Evolutionary conservation across 2,329 filamentous ascomycete species (phyloP).

Genomic region (Cladosporium colombiae): DNA sequence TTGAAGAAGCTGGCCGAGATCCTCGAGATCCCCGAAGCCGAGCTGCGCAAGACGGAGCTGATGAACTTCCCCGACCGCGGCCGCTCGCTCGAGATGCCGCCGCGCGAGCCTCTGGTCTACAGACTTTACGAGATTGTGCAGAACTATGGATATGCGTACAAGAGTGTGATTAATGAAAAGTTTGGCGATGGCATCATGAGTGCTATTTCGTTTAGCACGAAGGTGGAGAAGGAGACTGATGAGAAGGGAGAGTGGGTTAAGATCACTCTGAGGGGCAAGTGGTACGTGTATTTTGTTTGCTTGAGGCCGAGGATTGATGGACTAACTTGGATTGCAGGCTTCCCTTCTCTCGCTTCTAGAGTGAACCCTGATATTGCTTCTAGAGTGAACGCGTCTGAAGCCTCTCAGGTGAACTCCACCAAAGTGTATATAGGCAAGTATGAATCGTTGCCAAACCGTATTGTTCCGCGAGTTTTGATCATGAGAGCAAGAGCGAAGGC

Average conservation of each 20-base stretch:
- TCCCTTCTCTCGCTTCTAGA: slow-evolving; percentile 51
- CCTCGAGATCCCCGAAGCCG: slow-evolving; percentile 60
- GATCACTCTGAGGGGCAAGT: slow-evolving; percentile 81
- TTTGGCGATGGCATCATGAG: slow-evolving; percentile 84
- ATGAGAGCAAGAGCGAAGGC: not conserved
- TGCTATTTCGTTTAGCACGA: slow-evolving; percentile 85
- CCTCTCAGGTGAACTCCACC: slow-evolving; percentile 39
- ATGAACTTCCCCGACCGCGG: slow-evolving; percentile 79
- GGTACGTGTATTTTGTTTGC: slow-evolving; percentile 53
- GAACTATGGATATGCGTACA: slow-evolving; percentile 96
- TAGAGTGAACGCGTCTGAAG: slow-evolving; percentile 42
- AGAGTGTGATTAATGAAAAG: slow-evolving; percentile 94
- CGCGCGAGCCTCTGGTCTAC: slow-evolving; percentile 84
- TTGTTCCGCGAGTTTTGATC: not conserved
- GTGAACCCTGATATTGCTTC: slow-evolving; percentile 38
- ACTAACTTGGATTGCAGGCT: slow-evolving; percentile 40
- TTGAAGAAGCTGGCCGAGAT: slow-evolving; percentile 65
- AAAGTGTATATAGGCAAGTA: slow-evolving; percentile 17
- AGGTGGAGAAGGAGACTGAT: slow-evolving; percentile 92
- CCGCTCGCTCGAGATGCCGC: slow-evolving; percentile 76
- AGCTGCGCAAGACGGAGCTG: slow-evolving; percentile 61
- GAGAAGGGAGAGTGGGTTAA: slow-evolving; percentile 81
- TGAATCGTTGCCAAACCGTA: slow-evolving; percentile 3
- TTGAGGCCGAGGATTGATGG: not conserved
- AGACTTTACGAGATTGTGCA: slow-evolving; percentile 91